A percentile compares a stretch with the other conserved stretches of the same genome.
Evolutionary conservation across 1,284 basidiomycete species (phyloP).

Genomic region (Puccinia coronata): DNA sequence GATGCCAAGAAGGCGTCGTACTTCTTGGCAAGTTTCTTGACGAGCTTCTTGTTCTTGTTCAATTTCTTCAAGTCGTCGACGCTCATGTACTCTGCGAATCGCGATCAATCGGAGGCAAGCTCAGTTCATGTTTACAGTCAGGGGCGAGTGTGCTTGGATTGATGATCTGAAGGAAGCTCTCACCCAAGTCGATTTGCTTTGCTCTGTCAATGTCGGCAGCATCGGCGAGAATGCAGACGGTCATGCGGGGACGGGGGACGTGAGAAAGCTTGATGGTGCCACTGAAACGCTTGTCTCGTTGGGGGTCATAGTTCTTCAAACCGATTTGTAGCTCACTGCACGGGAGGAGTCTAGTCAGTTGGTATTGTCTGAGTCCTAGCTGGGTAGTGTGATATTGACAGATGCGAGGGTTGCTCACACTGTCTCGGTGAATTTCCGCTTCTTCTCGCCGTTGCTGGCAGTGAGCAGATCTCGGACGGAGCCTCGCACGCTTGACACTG

Average conservation of each 20-base stretch:
- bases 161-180: slow-evolving; percentile 6
- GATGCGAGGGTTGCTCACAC: slow-evolving; percentile 54
- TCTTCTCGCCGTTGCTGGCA: slow-evolving; percentile 74
- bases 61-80: slow-evolving; percentile 99
- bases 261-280: slow-evolving; percentile 75
- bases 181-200: slow-evolving; percentile 86
- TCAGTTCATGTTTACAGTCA: neutral
- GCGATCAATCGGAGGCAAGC: neutral
- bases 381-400: neutral
- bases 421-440: slow-evolving; percentile 86
- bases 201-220: slow-evolving; percentile 98
- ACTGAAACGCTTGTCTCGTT: slow-evolving; percentile 65
- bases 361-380: neutral
- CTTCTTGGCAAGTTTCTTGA: slow-evolving; percentile 99
- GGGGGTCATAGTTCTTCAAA: slow-evolving; percentile 97
- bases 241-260: slow-evolving; percentile 97
- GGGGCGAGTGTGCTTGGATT: neutral
- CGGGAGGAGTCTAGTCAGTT: neutral
- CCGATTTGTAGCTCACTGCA: slow-evolving; percentile 92
- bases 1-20: slow-evolving; percentile 99
- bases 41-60: slow-evolving; percentile 99
- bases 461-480: slow-evolving; percentile 81
- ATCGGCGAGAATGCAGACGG: slow-evolving; percentile 98
- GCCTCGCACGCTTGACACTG: slow-evolving; percentile 98
- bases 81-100: slow-evolving; percentile 71